A percentile compares a stretch with the other conserved stretches of the same genome.
Conservation (phyloP, 2,329 filamentous ascomycete species). For the Tolypocladium ophioglossoides region DNA sequence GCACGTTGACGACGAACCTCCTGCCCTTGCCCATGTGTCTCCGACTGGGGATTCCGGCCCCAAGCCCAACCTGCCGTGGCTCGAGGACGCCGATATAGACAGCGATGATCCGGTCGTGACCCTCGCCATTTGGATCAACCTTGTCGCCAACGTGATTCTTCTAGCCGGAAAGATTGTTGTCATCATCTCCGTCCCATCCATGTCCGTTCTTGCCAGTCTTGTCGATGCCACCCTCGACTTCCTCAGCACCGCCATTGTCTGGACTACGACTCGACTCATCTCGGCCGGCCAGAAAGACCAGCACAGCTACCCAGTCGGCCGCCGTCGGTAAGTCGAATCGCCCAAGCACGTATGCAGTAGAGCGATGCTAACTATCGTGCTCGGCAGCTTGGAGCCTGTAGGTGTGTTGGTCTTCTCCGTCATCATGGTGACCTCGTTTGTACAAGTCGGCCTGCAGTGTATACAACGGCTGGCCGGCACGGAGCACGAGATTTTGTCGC, state of each 20-base stretch:
- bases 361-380: constrained; percentile 8
- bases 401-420: constrained; percentile 74
- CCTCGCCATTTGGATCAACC: constrained; percentile 81
- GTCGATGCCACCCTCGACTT: constrained; percentile 76
- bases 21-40: constrained; percentile 16
- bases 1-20: constrained; percentile 32
- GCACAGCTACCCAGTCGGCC: constrained; percentile 69
- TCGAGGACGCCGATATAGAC: constrained; percentile 62
- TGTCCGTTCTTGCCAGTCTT: constrained; percentile 70
- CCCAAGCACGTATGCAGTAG: background rate
- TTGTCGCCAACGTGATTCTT: constrained; percentile 65
- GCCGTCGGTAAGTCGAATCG: constrained; percentile 36
- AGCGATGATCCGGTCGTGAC: constrained; percentile 67
- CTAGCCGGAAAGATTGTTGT: constrained; percentile 69
- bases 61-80: constrained; percentile 53
- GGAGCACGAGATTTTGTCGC: constrained; percentile 59
- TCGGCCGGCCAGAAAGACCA: constrained; percentile 54
- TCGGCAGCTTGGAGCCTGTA: constrained; percentile 59
- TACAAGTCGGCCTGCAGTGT: constrained; percentile 65
- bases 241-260: constrained; percentile 70
- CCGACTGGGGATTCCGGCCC: constrained; percentile 20
- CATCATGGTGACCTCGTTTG: constrained; percentile 79
- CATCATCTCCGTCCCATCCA: constrained; percentile 65
- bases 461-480: constrained; percentile 49
- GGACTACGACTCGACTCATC: constrained; percentile 66